phyloP scores from a whole-genome alignment of 352 stramenopile species.

The Phytophthora idaei region DNA sequence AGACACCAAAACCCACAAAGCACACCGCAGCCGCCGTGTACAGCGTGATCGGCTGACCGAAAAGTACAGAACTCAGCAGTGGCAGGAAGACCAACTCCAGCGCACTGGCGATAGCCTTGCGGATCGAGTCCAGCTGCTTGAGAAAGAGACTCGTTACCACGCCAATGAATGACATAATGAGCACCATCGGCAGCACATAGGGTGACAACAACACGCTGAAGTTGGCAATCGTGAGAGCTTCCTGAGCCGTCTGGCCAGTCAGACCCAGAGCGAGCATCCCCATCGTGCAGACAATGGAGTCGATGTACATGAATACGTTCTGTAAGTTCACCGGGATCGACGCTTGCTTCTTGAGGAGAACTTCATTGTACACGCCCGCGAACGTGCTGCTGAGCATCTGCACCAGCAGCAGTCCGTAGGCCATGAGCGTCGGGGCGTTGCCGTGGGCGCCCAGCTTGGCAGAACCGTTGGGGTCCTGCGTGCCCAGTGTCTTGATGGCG shows the following conservation, averaged over 20 bases:
- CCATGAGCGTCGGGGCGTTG: constrained; percentile 37
- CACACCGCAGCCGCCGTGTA: constrained; percentile 60
- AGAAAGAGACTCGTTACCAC: constrained; percentile 86
- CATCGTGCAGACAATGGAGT: constrained; percentile 79
- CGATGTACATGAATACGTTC: constrained; percentile 87
- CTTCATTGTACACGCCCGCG: constrained; percentile 85
- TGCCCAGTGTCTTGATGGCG: constrained; percentile 77
- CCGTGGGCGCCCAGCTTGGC: constrained; percentile 10
- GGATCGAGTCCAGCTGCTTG: constrained; percentile 79
- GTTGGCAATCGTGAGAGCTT: constrained; percentile 57
- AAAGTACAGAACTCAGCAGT: constrained; percentile 65
- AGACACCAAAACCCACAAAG: constrained; percentile 76
- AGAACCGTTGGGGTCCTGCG: constrained; percentile 24
- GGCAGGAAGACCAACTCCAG: constrained; percentile 79
- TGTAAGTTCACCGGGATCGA: constrained; percentile 78
- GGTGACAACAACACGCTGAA: constrained; percentile 69
- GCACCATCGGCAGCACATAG: constrained; percentile 78
- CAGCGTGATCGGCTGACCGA: constrained; percentile 62
- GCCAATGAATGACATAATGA: constrained; percentile 85
- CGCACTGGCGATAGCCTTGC: constrained; percentile 80
- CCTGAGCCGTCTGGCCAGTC: constrained; percentile 66
- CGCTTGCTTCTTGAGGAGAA: constrained; percentile 78
- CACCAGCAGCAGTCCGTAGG: constrained; percentile 66
- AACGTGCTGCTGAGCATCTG: constrained; percentile 87
- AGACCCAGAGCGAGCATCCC: constrained; percentile 70